phyloP scores from a whole-genome alignment of 345 rosid genomes.

The Syzygium jambos region DNA sequence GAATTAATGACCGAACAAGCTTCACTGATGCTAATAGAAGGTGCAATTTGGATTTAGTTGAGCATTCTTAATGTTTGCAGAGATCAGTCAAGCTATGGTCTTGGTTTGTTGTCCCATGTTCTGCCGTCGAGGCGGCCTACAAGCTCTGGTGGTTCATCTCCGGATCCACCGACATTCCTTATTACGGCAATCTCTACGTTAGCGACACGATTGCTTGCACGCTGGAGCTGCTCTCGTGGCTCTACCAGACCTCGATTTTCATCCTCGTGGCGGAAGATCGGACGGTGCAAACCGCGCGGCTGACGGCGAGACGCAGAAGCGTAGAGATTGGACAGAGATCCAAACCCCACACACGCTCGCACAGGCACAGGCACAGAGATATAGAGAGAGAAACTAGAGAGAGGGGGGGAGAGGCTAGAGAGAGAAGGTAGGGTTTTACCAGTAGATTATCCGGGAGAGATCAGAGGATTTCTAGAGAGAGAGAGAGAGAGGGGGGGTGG shows the following conservation, averaged over 20 bases:
- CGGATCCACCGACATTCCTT: conserved; percentile 55
- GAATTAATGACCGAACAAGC: neutral
- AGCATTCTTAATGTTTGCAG: conserved; percentile 25
- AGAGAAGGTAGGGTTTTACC: neutral
- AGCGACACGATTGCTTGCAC: conserved; percentile 48
- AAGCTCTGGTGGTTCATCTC: conserved; percentile 89
- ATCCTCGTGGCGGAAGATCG: conserved; percentile 22
- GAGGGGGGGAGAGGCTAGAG: too few relatives aligned
- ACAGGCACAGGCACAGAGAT: too few relatives aligned
- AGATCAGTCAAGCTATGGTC: conserved; percentile 57
- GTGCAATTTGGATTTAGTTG: neutral
- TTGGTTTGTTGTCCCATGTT: conserved; percentile 68
- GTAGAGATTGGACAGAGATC: neutral
- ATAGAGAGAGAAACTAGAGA: neutral
- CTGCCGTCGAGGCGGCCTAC: conserved; percentile 55
- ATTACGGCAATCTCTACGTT: conserved; percentile 29
- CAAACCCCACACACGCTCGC: neutral
- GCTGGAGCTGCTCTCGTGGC: conserved; percentile 79
- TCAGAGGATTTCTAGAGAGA: neutral
- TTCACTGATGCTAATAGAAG: neutral
- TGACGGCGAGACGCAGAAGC: neutral
- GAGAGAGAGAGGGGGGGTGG: neutral
- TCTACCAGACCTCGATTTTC: conserved; percentile 62
- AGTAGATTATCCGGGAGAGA: neutral
- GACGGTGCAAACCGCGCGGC: neutral